These are phyloP conservation scores for Pisolithus marmoratus DNA, from an alignment of 768 basidiomycete species.

Conservation along the genomic window DNA sequence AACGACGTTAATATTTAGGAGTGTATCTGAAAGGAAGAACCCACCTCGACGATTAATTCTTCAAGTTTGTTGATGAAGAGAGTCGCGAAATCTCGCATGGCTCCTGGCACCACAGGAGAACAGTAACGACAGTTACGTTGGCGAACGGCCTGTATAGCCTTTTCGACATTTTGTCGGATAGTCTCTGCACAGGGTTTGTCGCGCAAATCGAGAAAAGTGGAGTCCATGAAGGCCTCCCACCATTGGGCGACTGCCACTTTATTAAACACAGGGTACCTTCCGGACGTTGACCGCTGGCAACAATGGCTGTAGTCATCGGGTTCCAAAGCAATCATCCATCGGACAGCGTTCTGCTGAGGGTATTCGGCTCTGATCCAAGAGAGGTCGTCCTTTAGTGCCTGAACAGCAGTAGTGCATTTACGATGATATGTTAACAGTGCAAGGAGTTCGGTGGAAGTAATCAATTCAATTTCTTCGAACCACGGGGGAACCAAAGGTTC, in stretches of 20 bases:
- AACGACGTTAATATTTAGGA: too few species aligned
- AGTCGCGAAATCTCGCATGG: conserved; percentile 8
- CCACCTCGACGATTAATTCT: conserved; percentile 7
- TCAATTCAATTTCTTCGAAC: conserved; percentile 21
- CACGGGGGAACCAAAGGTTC: conserved; percentile 17
- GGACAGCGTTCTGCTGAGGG: not conserved
- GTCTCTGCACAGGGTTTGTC: conserved; percentile 14
- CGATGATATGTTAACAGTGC: conserved; percentile 16
- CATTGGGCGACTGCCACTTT: not conserved
- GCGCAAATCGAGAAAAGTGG: conserved; percentile 6
- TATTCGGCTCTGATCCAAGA: conserved; percentile 13
- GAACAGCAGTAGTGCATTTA: conserved; percentile 9
- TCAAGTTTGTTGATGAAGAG: conserved; percentile 12
- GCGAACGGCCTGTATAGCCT: conserved; percentile 1
- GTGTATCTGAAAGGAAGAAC: not conserved
- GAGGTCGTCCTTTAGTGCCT: not conserved
- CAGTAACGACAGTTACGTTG: not conserved
- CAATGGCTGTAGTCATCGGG: not conserved
- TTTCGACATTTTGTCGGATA: not conserved
- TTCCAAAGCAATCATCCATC: not conserved
- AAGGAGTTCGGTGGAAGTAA: conserved; percentile 24
- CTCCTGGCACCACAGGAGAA: conserved; percentile 1
- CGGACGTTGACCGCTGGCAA: not conserved
- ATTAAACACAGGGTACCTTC: not conserved
- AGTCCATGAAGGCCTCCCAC: conserved; percentile 20